A percentile compares a stretch with the other conserved stretches of the same genome.
These are phyloP conservation scores for Venturiaceae sp. DNA, from an alignment of 2,329 filamentous ascomycete genomes.

Conservation along the genomic window DNA sequence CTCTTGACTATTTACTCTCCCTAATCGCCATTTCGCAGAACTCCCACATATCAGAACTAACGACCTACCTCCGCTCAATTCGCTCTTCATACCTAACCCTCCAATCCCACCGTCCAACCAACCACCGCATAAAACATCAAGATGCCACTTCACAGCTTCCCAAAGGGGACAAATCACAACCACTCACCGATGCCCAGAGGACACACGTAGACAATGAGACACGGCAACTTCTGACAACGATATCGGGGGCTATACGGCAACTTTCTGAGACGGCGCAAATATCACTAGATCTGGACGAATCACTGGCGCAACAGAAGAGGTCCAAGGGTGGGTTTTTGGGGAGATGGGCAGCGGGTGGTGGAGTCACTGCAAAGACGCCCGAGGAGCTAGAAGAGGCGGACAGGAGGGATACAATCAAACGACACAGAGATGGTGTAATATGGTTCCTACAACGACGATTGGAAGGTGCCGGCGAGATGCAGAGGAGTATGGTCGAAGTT, in stretches of 20 bases:
- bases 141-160: conserved; percentile 58
- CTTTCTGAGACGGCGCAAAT: conserved; percentile 76
- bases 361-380: conserved; percentile 41
- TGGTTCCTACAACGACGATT: conserved; percentile 71
- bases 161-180: conserved; percentile 55
- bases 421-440: conserved; percentile 72
- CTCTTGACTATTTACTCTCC: conserved; percentile 4
- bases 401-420: conserved; percentile 52
- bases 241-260: conserved; percentile 70
- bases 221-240: conserved; percentile 73
- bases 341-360: conserved; percentile 53
- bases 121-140: conserved; percentile 22
- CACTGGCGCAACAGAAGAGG: conserved; percentile 62
- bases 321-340: conserved; percentile 54
- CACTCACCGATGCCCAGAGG: conserved; percentile 70
- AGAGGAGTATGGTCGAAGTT: conserved; percentile 89
- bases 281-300: conserved; percentile 64
- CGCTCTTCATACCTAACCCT: conserved; percentile 88
- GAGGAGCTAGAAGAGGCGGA: conserved; percentile 69
- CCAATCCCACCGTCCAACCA: conserved; percentile 48
- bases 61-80: conserved; percentile 70
- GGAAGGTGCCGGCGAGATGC: conserved; percentile 65
- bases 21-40: conserved; percentile 46
- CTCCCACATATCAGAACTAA: conserved; percentile 70
- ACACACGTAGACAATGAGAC: conserved; percentile 83